Conservation (phyloP, 2,329 filamentous ascomycete genomes). For the Diaporthe ilicicola region DNA sequence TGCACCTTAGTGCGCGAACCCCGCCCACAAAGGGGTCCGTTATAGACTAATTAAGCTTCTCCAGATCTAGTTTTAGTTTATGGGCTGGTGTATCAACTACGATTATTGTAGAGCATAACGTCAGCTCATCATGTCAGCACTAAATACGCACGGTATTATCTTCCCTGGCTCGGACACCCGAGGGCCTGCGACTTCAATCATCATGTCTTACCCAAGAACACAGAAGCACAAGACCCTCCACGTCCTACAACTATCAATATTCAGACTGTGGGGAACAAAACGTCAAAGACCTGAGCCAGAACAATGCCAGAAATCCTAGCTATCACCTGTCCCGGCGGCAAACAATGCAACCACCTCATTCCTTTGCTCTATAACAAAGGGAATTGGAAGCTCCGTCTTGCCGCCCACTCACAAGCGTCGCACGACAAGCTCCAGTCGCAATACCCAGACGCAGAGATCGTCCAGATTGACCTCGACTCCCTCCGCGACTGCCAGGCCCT, state of each 20-base stretch:
- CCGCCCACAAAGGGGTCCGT: neutral
- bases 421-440: constrained; percentile 38
- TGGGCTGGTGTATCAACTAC: neutral
- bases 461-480: constrained; percentile 28
- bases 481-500: neutral
- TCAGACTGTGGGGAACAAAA: too few species aligned
- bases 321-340: constrained; percentile 48
- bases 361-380: constrained; percentile 43
- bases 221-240: too few species aligned
- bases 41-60: too few species aligned
- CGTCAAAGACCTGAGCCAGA: neutral
- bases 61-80: neutral
- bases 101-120: neutral
- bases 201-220: too few species aligned
- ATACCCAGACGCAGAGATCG: constrained; percentile 45
- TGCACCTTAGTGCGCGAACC: neutral
- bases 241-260: too few species aligned
- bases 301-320: constrained; percentile 44
- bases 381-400: constrained; percentile 44
- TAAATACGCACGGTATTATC: neutral
- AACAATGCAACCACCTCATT: constrained; percentile 46
- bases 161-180: neutral
- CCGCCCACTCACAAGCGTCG: constrained; percentile 41
- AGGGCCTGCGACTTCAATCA: neutral
- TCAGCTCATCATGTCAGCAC: neutral